phyloP scores from a whole-genome alignment of 495 filamentous ascomycete species.

The Tuber brumale region DNA sequence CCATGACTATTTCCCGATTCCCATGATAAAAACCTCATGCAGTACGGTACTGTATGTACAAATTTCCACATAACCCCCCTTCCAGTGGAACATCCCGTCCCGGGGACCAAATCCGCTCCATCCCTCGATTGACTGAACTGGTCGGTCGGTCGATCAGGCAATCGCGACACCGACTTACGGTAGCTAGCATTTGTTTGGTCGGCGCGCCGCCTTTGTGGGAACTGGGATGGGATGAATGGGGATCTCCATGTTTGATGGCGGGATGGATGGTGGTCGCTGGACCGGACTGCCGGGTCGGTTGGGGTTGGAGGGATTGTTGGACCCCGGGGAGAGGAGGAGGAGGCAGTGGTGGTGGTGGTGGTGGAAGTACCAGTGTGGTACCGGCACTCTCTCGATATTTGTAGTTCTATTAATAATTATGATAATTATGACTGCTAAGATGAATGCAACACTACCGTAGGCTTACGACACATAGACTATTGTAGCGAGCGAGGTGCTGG shows the following conservation, averaged over 20 bases:
- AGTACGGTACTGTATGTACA: background rate
- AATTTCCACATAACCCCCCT: background rate
- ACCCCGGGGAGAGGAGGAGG: background rate
- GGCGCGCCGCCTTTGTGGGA: no score
- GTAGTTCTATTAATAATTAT: background rate
- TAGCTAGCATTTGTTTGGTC: background rate
- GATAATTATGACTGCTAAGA: no score
- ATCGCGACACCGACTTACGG: background rate
- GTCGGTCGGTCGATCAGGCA: background rate
- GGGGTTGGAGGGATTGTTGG: background rate
- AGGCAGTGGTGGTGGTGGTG: background rate
- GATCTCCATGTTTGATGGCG: background rate
- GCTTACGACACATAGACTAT: background rate
- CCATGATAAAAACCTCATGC: no score
- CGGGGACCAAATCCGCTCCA: background rate
- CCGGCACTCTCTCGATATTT: background rate
- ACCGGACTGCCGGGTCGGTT: background rate
- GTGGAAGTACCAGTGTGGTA: background rate
- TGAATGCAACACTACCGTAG: background rate
- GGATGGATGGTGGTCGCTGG: conserved; percentile 1
- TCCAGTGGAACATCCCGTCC: background rate
- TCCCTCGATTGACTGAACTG: background rate
- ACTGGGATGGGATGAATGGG: background rate
- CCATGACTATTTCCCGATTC: no score
- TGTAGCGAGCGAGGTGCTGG: background rate